Base-by-base conservation (phyloP, 805 yeast species). In the Wickerhamiella domercqiae region DNA sequence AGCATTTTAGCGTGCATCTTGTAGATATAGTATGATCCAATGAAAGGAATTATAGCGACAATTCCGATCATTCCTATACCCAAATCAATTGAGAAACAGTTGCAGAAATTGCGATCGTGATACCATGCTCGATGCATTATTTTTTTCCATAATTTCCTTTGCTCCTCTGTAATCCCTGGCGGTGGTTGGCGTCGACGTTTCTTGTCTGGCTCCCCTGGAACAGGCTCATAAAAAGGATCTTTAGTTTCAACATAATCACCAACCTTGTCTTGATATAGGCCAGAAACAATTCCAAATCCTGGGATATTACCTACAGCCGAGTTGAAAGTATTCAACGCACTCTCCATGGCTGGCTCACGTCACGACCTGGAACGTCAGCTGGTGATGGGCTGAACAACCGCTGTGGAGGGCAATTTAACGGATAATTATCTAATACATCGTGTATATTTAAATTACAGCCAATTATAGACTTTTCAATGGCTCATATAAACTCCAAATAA, bases 1-100 rank as follows among this genome's bases (percentile, higher is more conserved):
- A 82, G 65, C 43, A 86, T 55, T 42, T 84, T 65, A 3, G 74
- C 68, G 54, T 86, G 94, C 28, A 83, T 67, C 2, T 69, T 74
- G 55, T 78, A 87, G 84, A 83, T 81, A 38, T 75, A 49, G 3
- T 74, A 45, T 1, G 96, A 94, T 0, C 97, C 97, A n/a, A 87
- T 56, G 0, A 71, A 78, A 0, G 97, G 97, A 7, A 87, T 39
- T 6, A 82, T 58, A 1, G 77, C 67, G 29, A 76, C 66, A 11
- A 84, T 36, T 1, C 94, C 90, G 1, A 78, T 87, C 50, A 77
- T 56, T 0, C 95, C 95, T 15, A 79, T 48, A 1, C 90, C 87
- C 46, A 82, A 67, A 57, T 74, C 84, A 33, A 51, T 46, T 14
- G 49, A 64, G 75, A 75, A 64, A 34, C 53, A 50, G 6, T 45